phyloP scores from a whole-genome alignment of 139 green algal species.

The Choricystis sp. region DNA sequence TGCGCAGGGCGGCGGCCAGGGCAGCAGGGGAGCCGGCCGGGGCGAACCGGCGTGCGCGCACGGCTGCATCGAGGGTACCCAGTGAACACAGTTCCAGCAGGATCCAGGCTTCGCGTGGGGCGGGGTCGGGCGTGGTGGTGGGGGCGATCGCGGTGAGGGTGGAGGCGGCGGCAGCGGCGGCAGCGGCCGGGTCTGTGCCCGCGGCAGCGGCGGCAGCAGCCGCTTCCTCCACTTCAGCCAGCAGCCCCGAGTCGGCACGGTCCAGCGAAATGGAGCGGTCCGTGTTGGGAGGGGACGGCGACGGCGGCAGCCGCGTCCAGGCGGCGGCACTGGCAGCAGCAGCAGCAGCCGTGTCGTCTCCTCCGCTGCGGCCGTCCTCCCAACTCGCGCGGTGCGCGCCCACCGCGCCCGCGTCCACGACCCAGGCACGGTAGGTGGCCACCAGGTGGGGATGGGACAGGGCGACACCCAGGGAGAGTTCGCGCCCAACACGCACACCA shows the following conservation, averaged over 20 bases:
- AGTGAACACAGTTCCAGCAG: background rate
- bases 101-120: background rate
- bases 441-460: background rate
- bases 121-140: background rate
- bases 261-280: no score
- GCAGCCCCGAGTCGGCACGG: no score
- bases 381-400: no score
- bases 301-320: no score
- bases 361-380: background rate
- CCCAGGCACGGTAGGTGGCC: background rate
- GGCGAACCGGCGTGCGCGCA: background rate
- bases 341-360: background rate
- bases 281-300: no score
- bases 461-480: background rate
- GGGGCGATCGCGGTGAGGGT: background rate
- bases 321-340: background rate
- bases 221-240: background rate
- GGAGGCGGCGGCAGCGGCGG: background rate
- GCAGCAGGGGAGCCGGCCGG: no score
- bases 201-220: background rate
- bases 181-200: background rate
- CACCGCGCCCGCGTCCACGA: background rate
- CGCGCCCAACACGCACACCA: background rate
- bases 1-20: constrained; percentile 4
- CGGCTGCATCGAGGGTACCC: background rate